These are phyloP conservation scores for Veloporphyrellus conicus DNA, from an alignment of 1,284 basidiomycete genomes.

Conservation along the genomic window DNA sequence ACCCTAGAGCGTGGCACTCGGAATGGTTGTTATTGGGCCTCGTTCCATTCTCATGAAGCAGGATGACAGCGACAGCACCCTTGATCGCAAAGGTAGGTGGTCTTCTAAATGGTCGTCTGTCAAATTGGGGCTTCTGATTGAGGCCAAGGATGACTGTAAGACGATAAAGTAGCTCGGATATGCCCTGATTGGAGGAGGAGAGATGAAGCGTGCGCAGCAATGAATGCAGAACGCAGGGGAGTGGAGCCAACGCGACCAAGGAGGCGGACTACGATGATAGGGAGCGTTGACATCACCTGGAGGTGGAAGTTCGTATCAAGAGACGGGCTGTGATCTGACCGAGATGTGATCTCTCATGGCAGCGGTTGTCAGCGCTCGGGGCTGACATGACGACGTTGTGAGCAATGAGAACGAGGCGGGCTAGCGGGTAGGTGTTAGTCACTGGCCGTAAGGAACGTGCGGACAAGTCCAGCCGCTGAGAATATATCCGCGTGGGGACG, in stretches of 20 bases:
- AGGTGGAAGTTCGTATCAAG: no score
- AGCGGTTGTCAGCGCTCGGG: no score
- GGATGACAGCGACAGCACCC: slow-evolving; percentile 21
- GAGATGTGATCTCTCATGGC: no score
- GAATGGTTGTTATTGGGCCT: slow-evolving; percentile 17
- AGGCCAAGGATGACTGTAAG: slow-evolving; percentile 7
- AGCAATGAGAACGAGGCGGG: neutral
- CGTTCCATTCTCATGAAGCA: slow-evolving; percentile 31
- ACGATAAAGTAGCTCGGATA: slow-evolving; percentile 17
- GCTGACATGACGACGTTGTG: neutral
- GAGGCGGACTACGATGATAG: no score
- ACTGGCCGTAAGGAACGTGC: no score
- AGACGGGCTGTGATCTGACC: no score
- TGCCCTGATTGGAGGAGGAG: slow-evolving; percentile 9
- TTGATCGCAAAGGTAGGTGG: slow-evolving; percentile 23
- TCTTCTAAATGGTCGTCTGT: slow-evolving; percentile 22
- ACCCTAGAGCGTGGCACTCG: slow-evolving; percentile 27
- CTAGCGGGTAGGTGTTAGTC: no score
- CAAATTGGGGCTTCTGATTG: slow-evolving; percentile 17
- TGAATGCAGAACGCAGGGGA: no score
- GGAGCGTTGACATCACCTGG: no score
- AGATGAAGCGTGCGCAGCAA: neutral
- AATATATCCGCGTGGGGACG: neutral
- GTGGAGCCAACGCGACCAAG: no score
- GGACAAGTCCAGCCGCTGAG: no score